Evolutionary conservation across 306 rosid species (phyloP).

Genomic region (Vigna angularis): DNA sequence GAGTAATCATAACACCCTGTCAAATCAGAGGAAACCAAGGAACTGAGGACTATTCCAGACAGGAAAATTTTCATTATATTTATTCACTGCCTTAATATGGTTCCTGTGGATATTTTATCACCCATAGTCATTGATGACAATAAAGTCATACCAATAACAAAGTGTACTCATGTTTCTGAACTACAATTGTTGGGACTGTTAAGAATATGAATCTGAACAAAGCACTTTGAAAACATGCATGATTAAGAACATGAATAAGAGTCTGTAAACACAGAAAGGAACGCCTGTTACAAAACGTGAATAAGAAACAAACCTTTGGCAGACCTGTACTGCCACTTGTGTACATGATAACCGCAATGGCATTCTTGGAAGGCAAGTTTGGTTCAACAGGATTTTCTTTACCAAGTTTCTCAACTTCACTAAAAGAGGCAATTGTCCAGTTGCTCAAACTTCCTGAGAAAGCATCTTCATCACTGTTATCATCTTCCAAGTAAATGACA

Average conservation of each 20-base stretch:
- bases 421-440: slow-evolving; percentile 65
- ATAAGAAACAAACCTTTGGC: slow-evolving; percentile 77
- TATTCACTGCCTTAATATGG: slow-evolving; percentile 16
- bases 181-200: neutral
- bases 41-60: neutral
- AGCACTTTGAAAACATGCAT: slow-evolving; percentile 34
- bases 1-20: slow-evolving; percentile 90
- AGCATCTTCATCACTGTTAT: slow-evolving; percentile 50
- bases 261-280: neutral
- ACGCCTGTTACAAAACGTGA: slow-evolving; percentile 25
- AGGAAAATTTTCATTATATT: neutral
- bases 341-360: slow-evolving; percentile 84
- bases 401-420: slow-evolving; percentile 87
- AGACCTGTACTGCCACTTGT: slow-evolving; percentile 96
- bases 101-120: neutral
- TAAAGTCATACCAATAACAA: slow-evolving; percentile 20
- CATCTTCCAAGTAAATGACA: slow-evolving; percentile 80
- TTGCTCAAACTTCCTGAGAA: slow-evolving; percentile 51
- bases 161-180: slow-evolving; percentile 24
- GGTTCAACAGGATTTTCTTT: slow-evolving; percentile 60
- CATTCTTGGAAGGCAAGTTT: slow-evolving; percentile 76
- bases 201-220: neutral
- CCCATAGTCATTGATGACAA: slow-evolving; percentile 19
- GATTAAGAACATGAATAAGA: neutral
- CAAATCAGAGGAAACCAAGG: neutral